Evolutionary conservation across 345 rosid species (phyloP).

Genomic region (Salix udensis): DNA sequence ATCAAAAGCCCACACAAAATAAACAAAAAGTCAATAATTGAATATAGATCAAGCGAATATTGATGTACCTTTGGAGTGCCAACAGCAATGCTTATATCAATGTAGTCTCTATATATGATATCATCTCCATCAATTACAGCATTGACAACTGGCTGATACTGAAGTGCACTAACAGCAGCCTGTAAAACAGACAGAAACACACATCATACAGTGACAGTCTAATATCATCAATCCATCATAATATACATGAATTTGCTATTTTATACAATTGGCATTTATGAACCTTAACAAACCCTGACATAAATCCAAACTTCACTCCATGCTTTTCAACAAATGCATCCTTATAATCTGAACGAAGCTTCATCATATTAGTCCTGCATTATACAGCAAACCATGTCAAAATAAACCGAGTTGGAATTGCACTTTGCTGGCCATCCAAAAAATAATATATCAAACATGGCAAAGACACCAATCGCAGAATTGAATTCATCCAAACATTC

Average conservation of each 20-base stretch:
- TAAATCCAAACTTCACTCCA: slow-evolving; percentile 84
- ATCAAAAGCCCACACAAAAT: not conserved
- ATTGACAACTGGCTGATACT: slow-evolving; percentile 83
- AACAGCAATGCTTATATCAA: slow-evolving; percentile 83
- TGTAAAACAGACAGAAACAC: slow-evolving; percentile 18
- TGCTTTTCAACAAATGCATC: slow-evolving; percentile 89
- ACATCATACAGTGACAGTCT: not conserved
- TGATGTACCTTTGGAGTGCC: slow-evolving; percentile 66
- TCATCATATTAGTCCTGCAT: slow-evolving; percentile 88
- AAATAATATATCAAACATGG: not conserved
- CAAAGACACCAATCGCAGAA: not conserved
- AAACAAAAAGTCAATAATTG: not conserved
- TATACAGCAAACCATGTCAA: not conserved
- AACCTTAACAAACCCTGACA: slow-evolving; percentile 93
- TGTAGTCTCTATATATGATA: slow-evolving; percentile 82
- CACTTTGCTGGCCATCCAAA: not conserved
- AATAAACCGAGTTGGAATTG: not conserved
- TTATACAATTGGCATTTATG: not conserved
- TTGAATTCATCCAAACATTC: no score
- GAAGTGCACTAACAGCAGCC: slow-evolving; percentile 90
- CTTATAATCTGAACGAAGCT: slow-evolving; percentile 90
- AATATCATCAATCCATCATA: not conserved
- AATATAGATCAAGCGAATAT: not conserved
- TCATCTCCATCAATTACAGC: slow-evolving; percentile 96
- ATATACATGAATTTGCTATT: not conserved